Evolutionary conservation across 371 early-diverging fungal genomes (phyloP).

Genomic region (Furculomyces boomerangus): DNA sequence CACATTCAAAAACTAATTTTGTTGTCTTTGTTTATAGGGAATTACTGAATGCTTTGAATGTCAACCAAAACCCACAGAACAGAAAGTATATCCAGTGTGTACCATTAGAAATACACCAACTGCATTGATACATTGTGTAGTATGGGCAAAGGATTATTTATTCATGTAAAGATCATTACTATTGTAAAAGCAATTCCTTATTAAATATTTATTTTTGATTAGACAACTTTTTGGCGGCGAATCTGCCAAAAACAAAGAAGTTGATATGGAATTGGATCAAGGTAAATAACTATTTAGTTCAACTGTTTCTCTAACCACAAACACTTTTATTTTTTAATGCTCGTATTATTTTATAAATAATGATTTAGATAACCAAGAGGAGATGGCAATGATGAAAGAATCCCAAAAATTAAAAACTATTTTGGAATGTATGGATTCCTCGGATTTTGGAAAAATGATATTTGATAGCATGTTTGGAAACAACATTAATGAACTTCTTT

Average conservation of each 20-base stretch:
- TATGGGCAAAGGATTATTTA: conserved; percentile 95
- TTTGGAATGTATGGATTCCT: conserved; percentile 14
- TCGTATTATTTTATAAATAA: too few species aligned
- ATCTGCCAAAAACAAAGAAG: conserved; percentile 40
- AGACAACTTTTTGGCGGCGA: conserved; percentile 72
- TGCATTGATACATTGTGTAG: conserved; percentile 95
- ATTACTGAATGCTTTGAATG: conserved; percentile 95
- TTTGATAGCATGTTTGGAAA: conserved; percentile 71
- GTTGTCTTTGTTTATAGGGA: conserved; percentile 9
- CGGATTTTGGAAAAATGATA: conserved; percentile 46
- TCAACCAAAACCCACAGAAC: conserved; percentile 65
- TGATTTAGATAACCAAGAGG: conserved; percentile 10
- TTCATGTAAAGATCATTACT: conserved; percentile 13
- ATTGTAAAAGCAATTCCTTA: not conserved
- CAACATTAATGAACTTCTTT: conserved; percentile 58
- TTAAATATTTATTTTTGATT: not conserved
- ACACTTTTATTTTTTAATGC: too few species aligned
- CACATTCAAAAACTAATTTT: not conserved
- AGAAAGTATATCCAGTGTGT: conserved; percentile 86
- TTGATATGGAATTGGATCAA: conserved; percentile 22
- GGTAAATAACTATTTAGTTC: conserved; percentile 23
- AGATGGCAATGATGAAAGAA: conserved; percentile 12
- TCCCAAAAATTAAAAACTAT: conserved; percentile 11
- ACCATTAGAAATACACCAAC: conserved; percentile 95
- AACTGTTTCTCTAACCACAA: not conserved